Evolutionary conservation across 257 asterid genomes (phyloP), one percentile per base, ranked within the genome.

Genomic region (Mentha longifolia): DNA sequence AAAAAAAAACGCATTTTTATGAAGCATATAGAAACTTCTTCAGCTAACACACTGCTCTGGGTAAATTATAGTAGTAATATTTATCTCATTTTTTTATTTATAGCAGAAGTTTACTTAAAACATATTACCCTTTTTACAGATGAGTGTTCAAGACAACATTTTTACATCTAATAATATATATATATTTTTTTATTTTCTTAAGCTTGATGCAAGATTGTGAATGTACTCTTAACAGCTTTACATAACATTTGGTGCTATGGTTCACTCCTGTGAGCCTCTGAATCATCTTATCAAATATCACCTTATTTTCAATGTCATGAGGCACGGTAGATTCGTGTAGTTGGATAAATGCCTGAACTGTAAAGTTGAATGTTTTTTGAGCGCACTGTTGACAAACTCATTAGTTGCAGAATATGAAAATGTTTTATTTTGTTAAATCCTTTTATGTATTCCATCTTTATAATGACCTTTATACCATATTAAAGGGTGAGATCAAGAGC

Each of bases 151-250:
- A 47, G 6, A 31, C 0, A 0, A 16, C 46, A 33, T n/a, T 20
- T 54, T 25, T 15, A 25, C 20, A 20, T 7, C 12, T 22, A 33
- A 22, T 45, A 65, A 1, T 22, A 22, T 22, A 22, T 22, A 42
- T 67, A 19, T 49, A 20, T 20, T 45, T 35, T 35, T 30, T 22
- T n/a, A n/a, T n/a, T 46, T 47, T 37, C 37, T 49, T 35, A 42
- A 67, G 56, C 66, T 33, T 31, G 62, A 58, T 14, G 59, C 64
- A 75, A 28, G 33, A 50, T 13, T 45, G 55, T 41, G 35, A 70
- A 42, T 35, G 57, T 33, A 35, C 41, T 56, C 50, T 57, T 11
- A 19, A 43, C 25, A 74, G 52, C 49, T 64, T 43, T 39, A 41
- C 43, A 42, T 52, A 64, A 4, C 66, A 42, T 28, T 41, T 13